phyloP scores from a whole-genome alignment of 495 filamentous ascomycete species.

The Penicillium argentinense region DNA sequence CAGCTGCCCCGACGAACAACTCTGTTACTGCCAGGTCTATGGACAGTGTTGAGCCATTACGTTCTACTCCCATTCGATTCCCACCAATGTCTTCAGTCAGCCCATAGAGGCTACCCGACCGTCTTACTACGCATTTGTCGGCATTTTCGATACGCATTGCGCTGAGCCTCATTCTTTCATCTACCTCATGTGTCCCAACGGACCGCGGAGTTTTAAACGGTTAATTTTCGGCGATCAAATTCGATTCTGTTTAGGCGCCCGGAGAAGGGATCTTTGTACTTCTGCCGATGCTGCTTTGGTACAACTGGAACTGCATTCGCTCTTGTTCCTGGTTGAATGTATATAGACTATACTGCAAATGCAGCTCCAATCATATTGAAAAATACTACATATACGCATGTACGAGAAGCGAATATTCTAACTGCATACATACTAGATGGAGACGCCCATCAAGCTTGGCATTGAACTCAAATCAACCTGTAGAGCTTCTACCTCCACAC shows the following conservation, averaged over 20 bases:
- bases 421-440: no score
- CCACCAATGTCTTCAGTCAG: no score
- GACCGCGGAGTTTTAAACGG: conserved; percentile 5
- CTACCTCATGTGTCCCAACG: background rate
- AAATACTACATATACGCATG: no score
- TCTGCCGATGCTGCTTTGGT: background rate
- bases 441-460: no score
- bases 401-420: no score
- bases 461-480: no score
- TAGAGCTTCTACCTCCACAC: no score
- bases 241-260: conserved; percentile 12
- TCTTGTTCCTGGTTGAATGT: background rate
- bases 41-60: conserved; percentile 35
- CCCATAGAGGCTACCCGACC: no score
- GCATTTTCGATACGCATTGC: conserved; percentile 16
- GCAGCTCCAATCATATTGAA: no score
- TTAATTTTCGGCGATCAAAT: background rate
- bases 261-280: background rate
- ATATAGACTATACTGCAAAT: background rate
- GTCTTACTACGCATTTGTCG: conserved; percentile 10
- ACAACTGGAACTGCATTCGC: background rate
- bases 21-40: conserved; percentile 53
- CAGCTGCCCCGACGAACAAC: conserved; percentile 47
- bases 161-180: conserved; percentile 1
- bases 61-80: no score